These are phyloP conservation scores for Aspergillus affinis DNA, from an alignment of 495 filamentous ascomycete genomes.

Conservation along the genomic window DNA sequence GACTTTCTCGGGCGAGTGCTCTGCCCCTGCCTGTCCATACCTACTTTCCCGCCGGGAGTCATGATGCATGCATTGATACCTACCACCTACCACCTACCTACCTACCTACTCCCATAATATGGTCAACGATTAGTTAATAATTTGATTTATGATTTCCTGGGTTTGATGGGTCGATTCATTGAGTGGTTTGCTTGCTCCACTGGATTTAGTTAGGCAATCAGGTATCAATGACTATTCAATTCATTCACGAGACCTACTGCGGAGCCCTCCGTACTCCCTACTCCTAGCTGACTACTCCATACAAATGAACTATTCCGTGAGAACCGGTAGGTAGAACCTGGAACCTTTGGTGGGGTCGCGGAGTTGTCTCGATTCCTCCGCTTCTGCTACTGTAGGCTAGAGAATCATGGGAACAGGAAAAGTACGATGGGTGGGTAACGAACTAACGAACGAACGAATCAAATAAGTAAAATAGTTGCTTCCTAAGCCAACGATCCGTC, in stretches of 20 bases:
- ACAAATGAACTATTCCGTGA: too few species aligned
- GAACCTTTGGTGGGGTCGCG: too few species aligned
- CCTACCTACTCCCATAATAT: neutral
- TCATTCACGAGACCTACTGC: neutral
- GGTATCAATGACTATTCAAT: neutral
- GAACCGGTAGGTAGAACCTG: too few species aligned
- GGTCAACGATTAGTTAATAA: neutral
- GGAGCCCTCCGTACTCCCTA: too few species aligned
- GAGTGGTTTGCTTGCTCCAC: neutral
- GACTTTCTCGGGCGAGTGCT: neutral
- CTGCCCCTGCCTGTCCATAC: neutral
- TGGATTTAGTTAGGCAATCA: neutral
- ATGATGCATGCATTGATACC: neutral
- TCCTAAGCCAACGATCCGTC: neutral
- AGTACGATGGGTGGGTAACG: neutral
- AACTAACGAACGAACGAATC: too few species aligned
- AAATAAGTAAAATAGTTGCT: neutral
- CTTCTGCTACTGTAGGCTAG: too few species aligned
- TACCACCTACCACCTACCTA: neutral
- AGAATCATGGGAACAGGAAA: neutral
- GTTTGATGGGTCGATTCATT: neutral
- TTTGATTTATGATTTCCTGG: too few species aligned
- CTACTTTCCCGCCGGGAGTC: conserved; percentile 6
- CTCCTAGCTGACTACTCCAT: too few species aligned
- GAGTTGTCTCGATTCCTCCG: too few species aligned